These are phyloP conservation scores for Antarctomyces pellizariae DNA, from an alignment of 495 filamentous ascomycete species.

Conservation along the genomic window DNA sequence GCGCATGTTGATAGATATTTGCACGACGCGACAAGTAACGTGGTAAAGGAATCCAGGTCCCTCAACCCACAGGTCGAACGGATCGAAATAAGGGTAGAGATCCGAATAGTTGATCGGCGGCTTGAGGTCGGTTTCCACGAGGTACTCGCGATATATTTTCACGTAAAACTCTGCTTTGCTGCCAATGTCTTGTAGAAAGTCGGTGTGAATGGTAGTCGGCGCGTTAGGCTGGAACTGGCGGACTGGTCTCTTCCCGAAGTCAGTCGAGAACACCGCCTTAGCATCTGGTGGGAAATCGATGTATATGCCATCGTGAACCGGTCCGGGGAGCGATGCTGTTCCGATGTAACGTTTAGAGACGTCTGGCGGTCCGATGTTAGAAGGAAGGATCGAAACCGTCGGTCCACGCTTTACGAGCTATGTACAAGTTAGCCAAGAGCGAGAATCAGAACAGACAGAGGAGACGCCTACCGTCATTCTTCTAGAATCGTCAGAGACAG, in stretches of 20 bases:
- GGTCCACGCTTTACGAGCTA: no score
- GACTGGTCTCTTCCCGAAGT: constrained; percentile 8
- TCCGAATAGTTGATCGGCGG: constrained; percentile 11
- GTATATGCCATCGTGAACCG: constrained; percentile 13
- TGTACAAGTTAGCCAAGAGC: no score
- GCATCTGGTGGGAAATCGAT: constrained; percentile 8
- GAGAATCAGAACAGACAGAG: no score
- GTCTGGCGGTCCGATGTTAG: no score
- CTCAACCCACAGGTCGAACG: constrained; percentile 21
- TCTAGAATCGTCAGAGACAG: no score
- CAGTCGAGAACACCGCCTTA: constrained; percentile 16
- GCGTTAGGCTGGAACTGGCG: constrained; percentile 10
- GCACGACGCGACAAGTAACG: constrained; percentile 13
- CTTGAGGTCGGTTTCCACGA: constrained; percentile 7
- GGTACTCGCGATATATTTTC: neutral
- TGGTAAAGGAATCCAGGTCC: constrained; percentile 21
- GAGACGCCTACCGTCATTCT: no score
- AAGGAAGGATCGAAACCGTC: no score
- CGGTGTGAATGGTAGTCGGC: constrained; percentile 8
- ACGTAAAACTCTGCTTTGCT: neutral
- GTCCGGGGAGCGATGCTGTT: no score
- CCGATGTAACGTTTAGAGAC: no score
- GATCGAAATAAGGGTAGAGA: constrained; percentile 29
- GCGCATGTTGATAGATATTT: no score
- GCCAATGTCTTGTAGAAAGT: constrained; percentile 12